Conservation (phyloP, 768 basidiomycete species). For the Russula dissimulans region DNA sequence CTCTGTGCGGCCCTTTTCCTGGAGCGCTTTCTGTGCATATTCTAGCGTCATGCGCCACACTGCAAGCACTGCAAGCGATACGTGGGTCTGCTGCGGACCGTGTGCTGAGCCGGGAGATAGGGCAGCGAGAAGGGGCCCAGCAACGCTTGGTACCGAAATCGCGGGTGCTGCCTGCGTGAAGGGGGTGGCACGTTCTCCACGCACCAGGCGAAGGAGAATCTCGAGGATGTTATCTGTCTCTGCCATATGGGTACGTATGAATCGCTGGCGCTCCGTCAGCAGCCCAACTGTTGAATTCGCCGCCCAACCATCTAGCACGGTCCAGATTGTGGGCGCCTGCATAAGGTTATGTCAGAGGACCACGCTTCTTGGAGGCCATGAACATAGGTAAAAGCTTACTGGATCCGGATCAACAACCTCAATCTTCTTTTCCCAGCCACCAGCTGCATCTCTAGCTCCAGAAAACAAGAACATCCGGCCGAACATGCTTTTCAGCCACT, state of each 20-base stretch:
- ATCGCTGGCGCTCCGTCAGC: slow-evolving; percentile 70
- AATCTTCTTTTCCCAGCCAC: slow-evolving; percentile 93
- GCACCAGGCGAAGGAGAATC: slow-evolving; percentile 83
- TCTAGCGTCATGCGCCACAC: slow-evolving; percentile 80
- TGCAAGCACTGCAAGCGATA: slow-evolving; percentile 86
- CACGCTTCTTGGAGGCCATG: neutral
- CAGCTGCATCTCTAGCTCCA: slow-evolving; percentile 71
- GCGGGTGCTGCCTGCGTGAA: slow-evolving; percentile 55
- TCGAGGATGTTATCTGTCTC: slow-evolving; percentile 86
- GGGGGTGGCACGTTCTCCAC: slow-evolving; percentile 74
- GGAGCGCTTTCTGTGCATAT: slow-evolving; percentile 60
- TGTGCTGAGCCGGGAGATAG: slow-evolving; percentile 71
- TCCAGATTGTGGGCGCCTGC: slow-evolving; percentile 87
- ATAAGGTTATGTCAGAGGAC: slow-evolving; percentile 5
- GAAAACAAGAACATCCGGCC: slow-evolving; percentile 83
- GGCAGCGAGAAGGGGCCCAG: slow-evolving; percentile 63
- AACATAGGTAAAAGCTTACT: slow-evolving; percentile 38
- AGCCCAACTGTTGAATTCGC: slow-evolving; percentile 72
- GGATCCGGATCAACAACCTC: slow-evolving; percentile 90
- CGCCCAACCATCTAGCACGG: slow-evolving; percentile 85
- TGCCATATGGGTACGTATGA: slow-evolving; percentile 80
- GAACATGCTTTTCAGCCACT: slow-evolving; percentile 86
- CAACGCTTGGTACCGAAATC: slow-evolving; percentile 52
- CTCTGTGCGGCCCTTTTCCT: slow-evolving; percentile 56
- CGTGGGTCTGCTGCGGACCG: slow-evolving; percentile 85